Evolutionary conservation across 352 stramenopile genomes (phyloP), one percentile per base, ranked within the genome.

Genomic region (Chrysophaeum taylorii): DNA sequence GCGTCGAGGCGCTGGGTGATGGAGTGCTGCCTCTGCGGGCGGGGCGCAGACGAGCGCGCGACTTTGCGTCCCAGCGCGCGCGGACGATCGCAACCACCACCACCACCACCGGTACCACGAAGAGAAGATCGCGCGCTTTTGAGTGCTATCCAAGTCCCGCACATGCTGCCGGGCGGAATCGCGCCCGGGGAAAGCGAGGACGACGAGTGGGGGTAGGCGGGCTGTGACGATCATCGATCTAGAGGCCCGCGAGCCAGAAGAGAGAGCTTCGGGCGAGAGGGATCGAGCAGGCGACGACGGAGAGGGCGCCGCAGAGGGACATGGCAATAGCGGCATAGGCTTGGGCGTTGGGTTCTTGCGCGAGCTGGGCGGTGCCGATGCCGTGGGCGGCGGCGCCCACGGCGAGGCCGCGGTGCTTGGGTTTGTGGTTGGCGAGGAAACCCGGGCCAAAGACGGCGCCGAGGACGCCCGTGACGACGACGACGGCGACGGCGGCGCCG

Each of bases 401-500:
- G 2, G 52, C 52, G 12, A 63, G 25, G 52, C 52, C 52, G 4
- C 52, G 25, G 2, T 25, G 5, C 2, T 41, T 2, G 2, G 52
- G 29, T 15, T 63, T 39, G 4, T 41, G 25, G 9, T 25, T 31
- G 52, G 5, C n/a, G 27, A 63, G 27, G 2, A 25, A 9, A 2
- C 9, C 4, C 33, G n/a, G 52, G 4, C 52, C 52, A 31, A 9
- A 7, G 9, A 31, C 52, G 5, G 52, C 52, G 33, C 52, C 52
- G 27, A 63, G 52, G 27, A 63, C 52, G 52, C 52, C 52, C 52
- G 52, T 63, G 52, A 63, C 52, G 27, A 63, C 52, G 25, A 63
- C 52, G 25, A 63, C 2, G 25, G 29, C 52, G 9, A 63, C 52
- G 33, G 52, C 52, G 2, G 52, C 52, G 9, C 27, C n/a, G 5